These are phyloP conservation scores for Thraustochytrium sp. DNA, from an alignment of 352 stramenopile species.

Conservation along the genomic window DNA sequence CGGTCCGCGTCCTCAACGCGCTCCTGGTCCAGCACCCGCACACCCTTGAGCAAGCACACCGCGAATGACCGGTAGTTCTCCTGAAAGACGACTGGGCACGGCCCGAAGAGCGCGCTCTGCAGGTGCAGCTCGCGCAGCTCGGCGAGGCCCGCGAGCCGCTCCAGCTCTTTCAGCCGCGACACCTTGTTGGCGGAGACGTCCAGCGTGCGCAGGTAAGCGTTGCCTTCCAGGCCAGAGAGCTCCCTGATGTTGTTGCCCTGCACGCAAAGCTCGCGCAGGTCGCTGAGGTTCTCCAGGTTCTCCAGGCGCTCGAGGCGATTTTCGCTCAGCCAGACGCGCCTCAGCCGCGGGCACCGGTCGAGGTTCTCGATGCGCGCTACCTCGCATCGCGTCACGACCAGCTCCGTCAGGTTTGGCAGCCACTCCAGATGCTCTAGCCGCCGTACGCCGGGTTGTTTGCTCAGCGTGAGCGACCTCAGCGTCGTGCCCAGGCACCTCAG, in stretches of 20 bases:
- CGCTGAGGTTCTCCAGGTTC: conserved; percentile 60
- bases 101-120: conserved; percentile 71
- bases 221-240: conserved; percentile 57
- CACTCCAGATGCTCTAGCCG: conserved; percentile 57
- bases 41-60: conserved; percentile 63
- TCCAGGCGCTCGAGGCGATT: conserved; percentile 65
- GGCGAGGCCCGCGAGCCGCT: conserved; percentile 60
- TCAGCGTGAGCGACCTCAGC: conserved; percentile 68
- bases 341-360: conserved; percentile 63
- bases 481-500: conserved; percentile 60
- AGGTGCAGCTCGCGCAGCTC: conserved; percentile 61
- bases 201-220: conserved; percentile 66
- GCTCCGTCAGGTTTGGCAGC: conserved; percentile 61
- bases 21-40: conserved; percentile 59
- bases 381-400: conserved; percentile 71
- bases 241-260: conserved; percentile 68
- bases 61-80: conserved; percentile 66
- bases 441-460: conserved; percentile 58
- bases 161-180: conserved; percentile 62
- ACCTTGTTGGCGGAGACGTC: conserved; percentile 69
- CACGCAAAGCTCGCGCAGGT: conserved; percentile 72
- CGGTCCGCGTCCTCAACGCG: conserved; percentile 54
- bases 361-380: conserved; percentile 71
- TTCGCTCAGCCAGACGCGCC: conserved; percentile 67
- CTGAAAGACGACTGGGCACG: conserved; percentile 63